Conservation (phyloP, 371 early-diverging fungal species). For the Zychaea mexicana region DNA sequence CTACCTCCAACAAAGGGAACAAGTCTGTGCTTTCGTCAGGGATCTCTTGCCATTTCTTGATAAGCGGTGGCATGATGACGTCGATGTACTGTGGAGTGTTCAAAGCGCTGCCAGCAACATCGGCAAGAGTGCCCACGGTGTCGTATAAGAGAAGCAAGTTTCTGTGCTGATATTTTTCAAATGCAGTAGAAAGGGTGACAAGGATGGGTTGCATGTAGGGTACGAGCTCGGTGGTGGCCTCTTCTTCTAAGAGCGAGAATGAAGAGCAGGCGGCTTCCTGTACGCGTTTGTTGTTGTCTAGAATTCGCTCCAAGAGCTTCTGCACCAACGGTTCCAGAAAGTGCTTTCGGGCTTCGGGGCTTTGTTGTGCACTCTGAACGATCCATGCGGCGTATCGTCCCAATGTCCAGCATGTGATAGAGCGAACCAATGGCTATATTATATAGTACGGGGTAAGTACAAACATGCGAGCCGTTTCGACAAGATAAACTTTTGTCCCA, state of each 20-base stretch:
- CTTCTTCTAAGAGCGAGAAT: slow-evolving; percentile 88
- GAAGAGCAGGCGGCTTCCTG: slow-evolving; percentile 95
- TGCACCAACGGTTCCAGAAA: slow-evolving; percentile 85
- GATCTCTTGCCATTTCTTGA: slow-evolving; percentile 79
- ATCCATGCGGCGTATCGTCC: slow-evolving; percentile 92
- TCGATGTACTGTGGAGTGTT: slow-evolving; percentile 74
- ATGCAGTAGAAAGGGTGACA: slow-evolving; percentile 72
- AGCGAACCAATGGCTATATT: slow-evolving; percentile 82
- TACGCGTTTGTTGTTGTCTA: slow-evolving; percentile 92
- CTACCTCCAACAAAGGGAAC: slow-evolving; percentile 90
- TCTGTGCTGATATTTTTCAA: slow-evolving; percentile 83
- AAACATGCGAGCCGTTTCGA: background rate
- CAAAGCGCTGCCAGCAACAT: slow-evolving; percentile 79
- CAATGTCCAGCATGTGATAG: slow-evolving; percentile 98
- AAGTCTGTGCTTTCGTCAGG: slow-evolving; percentile 82
- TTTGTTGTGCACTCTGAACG: slow-evolving; percentile 52
- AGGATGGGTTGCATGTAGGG: slow-evolving; percentile 87
- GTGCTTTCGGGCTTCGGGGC: slow-evolving; percentile 57
- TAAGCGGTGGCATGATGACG: slow-evolving; percentile 82
- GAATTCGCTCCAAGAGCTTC: slow-evolving; percentile 72
- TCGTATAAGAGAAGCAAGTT: slow-evolving; percentile 92
- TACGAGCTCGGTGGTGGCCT: slow-evolving; percentile 68
- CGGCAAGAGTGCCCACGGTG: slow-evolving; percentile 90
- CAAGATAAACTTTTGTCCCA: slow-evolving; percentile 3
- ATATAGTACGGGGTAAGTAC: background rate